Percentiles rank a stretch among this genome's conserved stretches.
Conservation (phyloP, 75 land plant genomes). For the Pinus albicaulis region DNA sequence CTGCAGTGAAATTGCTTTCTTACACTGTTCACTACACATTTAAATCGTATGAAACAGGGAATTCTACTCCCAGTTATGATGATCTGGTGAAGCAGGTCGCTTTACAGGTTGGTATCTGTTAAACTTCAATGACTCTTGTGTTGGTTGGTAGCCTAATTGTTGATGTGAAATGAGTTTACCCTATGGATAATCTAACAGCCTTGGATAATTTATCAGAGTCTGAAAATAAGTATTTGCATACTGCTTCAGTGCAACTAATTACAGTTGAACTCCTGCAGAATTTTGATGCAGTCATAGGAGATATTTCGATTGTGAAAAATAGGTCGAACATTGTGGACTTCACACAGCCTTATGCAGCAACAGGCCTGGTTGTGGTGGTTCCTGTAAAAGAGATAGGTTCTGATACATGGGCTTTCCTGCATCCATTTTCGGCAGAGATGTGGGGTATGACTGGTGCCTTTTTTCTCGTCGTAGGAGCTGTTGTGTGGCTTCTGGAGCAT, state of each 20-base stretch:
- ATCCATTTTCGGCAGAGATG: slow-evolving; percentile 37
- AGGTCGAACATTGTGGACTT: slow-evolving; percentile 37
- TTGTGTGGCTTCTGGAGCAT: slow-evolving; percentile 53
- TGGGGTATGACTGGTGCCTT: slow-evolving; percentile 40
- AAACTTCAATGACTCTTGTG: no score
- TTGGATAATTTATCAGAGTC: not conserved
- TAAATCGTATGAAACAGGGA: slow-evolving; percentile 39
- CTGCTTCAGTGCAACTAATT: not conserved
- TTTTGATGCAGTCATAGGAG: slow-evolving; percentile 42
- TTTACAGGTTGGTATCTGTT: slow-evolving; percentile 30
- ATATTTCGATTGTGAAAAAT: slow-evolving; percentile 31
- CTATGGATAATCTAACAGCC: no score
- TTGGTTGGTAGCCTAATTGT: no score
- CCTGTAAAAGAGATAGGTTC: slow-evolving; percentile 6
- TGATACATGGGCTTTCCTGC: slow-evolving; percentile 46
- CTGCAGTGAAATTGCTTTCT: slow-evolving; percentile 36
- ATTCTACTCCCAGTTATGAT: slow-evolving; percentile 49
- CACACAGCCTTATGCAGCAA: slow-evolving; percentile 22
- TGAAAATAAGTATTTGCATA: slow-evolving; percentile 8
- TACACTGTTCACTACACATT: slow-evolving; percentile 46
- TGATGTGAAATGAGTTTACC: no score
- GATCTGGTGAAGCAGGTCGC: slow-evolving; percentile 42
- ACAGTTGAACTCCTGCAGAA: slow-evolving; percentile 16
- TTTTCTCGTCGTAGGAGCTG: slow-evolving; percentile 38
- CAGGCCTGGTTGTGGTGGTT: slow-evolving; percentile 35